Base-by-base conservation (phyloP, 2,329 filamentous ascomycete species). In the Neofusicoccum cordaticola region DNA sequence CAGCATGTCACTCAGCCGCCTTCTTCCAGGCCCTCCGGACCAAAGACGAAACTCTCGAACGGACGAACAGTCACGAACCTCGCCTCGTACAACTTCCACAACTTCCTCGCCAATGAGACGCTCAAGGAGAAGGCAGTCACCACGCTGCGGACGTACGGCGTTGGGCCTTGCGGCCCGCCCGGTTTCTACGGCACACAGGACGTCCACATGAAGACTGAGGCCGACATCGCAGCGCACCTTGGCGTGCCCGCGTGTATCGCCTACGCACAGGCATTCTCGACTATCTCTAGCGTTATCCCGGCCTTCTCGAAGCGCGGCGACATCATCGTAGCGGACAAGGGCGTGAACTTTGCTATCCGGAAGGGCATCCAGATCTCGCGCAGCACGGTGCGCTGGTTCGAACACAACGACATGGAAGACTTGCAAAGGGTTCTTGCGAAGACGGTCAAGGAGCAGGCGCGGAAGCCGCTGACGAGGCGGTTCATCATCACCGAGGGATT, bases 181-280 rank as follows among this genome's bases (percentile, higher is more conserved):
- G 93, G 96, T 68, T 99, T 99, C 81, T 99, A 99, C 80, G 95
- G 93, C 69, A 99, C 93, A 37, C 94, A 98, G 77, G 95, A 99
- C 79, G 93, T 98, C 51, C 95, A 99, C 78, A 94, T 97, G 87
- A 95, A 96, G 82, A 93, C 92, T 15, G 95, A 99, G 80, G 87
- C 91, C 64, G 94, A 98, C 75, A 93, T 99, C 73, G 93, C 95
- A 27, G 86, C 90, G 9, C 96, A 94, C 75, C 80, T 99, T 31
- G 95, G 95, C 27, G 92, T 91, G 1, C 88, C 93, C 63, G 89
- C 90, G 37, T 96, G 92, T 74, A 98, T 99, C 70, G 88, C 99
- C 66, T 99, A 99, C 74, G 91, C 95, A 0, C 95, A 99, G 75
- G 90, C 93, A 3, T 98, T 99, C 76, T 96, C 92, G 31, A 97